Evolutionary conservation across 495 filamentous ascomycete species (phyloP).

Genomic region (Apodospora peruviana): DNA sequence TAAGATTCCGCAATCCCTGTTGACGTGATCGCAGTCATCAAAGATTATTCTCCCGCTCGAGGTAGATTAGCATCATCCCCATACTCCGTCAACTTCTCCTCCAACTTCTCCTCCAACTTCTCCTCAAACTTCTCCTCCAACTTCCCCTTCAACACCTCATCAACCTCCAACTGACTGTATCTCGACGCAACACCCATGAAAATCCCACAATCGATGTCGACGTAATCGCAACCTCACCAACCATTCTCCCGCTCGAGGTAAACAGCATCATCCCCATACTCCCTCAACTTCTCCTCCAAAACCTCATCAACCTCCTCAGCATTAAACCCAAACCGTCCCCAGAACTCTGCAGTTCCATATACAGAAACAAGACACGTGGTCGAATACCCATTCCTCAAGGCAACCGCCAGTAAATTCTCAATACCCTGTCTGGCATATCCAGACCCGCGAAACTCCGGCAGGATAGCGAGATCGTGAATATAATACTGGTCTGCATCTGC

Average conservation of each 20-base stretch:
- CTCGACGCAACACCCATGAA: too few relatives aligned
- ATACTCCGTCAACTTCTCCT: constrained; percentile 24
- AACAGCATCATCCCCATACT: constrained; percentile 25
- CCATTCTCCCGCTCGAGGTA: constrained; percentile 17
- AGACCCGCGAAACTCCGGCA: constrained; percentile 18
- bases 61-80: constrained; percentile 25
- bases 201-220: too few relatives aligned
- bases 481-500: constrained; percentile 30
- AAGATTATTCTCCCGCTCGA: constrained; percentile 11
- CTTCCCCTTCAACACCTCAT: constrained; percentile 15
- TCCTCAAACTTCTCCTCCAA: too few relatives aligned
- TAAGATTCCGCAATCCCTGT: too few relatives aligned
- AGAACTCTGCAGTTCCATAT: constrained; percentile 28
- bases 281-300: constrained; percentile 20
- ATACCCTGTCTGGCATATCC: constrained; percentile 19
- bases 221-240: too few relatives aligned
- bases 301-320: constrained; percentile 8
- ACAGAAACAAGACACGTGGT: constrained; percentile 28
- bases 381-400: constrained; percentile 9
- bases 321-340: constrained; percentile 29
- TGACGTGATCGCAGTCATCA: too few relatives aligned
- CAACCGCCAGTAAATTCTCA: constrained; percentile 9
- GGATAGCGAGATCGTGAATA: constrained; percentile 33
- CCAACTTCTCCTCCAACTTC: too few relatives aligned
- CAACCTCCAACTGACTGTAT: too few relatives aligned